Base-by-base conservation (phyloP, 208 protist genomes). In the Novymonas esmeraldas region DNA sequence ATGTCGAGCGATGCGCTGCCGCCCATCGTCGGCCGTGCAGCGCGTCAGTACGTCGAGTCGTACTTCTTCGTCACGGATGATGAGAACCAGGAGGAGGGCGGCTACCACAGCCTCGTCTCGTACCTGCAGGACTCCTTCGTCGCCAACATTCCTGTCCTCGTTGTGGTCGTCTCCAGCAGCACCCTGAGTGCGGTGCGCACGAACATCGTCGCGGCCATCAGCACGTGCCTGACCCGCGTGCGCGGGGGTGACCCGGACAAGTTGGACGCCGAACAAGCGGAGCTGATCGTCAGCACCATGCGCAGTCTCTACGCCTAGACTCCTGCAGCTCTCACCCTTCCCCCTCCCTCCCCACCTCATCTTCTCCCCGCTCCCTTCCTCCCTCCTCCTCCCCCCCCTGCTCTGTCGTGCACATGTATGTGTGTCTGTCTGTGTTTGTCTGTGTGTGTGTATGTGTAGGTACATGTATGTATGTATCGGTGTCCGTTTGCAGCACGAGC, bases 11-110 rank as follows among this genome's bases (percentile, higher is more conserved):
- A 39, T 7, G 63, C 75, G 13, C 57, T 89, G 28, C 82, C 83
- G 1, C 60, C 76, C 6, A 70, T 91, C 39, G 68, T 91, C 4
- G 56, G 72, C 36, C 58, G 58, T 20, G 51, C 52, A 6, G 67
- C 77, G 18, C 67, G 72, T 39, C 39, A 29, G 9, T 82, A 78
- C n/a, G 62, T 94, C 11, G 46, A 81, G 54, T 77, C 68, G 46
- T 91, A 84, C 64, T 94, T 91, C 67, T 82, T 94, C 31, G 61
- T 90, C 11, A 64, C 69, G 1, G 73, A 79, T 31, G 55, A 72
- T 57, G 58, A 55, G 34, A 63, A 76, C 11, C 75, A 86, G 38
- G 46, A 46, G 34, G 62, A 70, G 2, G 77, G 78, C 29, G 80
- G 75, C 36, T 90, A 82, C 72, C 59, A 67, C 33, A 58, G 65